Evolutionary conservation across 2,329 filamentous ascomycete species (phyloP).

Genomic region (Bipolaris sorokiniana): DNA sequence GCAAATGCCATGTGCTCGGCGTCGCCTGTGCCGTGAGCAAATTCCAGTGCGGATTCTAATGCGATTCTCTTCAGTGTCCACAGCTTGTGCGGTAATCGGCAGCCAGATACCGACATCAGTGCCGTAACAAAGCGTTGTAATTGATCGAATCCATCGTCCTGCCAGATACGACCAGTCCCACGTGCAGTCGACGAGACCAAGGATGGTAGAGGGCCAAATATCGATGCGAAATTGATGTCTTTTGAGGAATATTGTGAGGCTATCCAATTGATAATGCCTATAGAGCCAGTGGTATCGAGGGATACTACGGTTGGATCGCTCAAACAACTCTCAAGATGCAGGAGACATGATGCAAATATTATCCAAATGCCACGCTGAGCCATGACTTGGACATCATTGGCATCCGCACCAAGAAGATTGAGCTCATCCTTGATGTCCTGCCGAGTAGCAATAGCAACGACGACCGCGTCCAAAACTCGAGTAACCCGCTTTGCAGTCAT

Average conservation of each 20-base stretch:
- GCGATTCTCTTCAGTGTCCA: constrained; percentile 48
- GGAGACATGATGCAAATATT: constrained; percentile 32
- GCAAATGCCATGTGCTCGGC: constrained; percentile 38
- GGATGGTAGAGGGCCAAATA: constrained; percentile 33
- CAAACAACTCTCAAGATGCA: constrained; percentile 28
- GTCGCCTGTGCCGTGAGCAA: constrained; percentile 40
- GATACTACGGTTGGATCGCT: constrained; percentile 6
- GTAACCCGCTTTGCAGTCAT: constrained; percentile 25
- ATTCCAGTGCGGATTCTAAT: constrained; percentile 47
- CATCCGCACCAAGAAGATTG: constrained; percentile 27
- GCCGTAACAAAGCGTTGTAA: constrained; percentile 39
- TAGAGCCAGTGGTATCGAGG: constrained; percentile 17
- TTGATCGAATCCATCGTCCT: constrained; percentile 44
- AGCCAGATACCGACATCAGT: constrained; percentile 32
- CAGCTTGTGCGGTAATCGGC: constrained; percentile 36
- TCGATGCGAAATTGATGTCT: constrained; percentile 28
- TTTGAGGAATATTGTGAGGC: constrained; percentile 30
- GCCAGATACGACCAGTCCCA: constrained; percentile 45
- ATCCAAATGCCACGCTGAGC: constrained; percentile 39
- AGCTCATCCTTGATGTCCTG: constrained; percentile 33
- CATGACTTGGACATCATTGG: constrained; percentile 37
- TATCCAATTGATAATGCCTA: constrained; percentile 31
- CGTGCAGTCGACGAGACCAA: constrained; percentile 44
- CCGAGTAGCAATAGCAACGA: constrained; percentile 33
- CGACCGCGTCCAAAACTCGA: constrained; percentile 33